Evolutionary conservation across 345 rosid genomes (phyloP), one percentile per base, ranked within the genome.

Genomic region (Clarkia xantiana): DNA sequence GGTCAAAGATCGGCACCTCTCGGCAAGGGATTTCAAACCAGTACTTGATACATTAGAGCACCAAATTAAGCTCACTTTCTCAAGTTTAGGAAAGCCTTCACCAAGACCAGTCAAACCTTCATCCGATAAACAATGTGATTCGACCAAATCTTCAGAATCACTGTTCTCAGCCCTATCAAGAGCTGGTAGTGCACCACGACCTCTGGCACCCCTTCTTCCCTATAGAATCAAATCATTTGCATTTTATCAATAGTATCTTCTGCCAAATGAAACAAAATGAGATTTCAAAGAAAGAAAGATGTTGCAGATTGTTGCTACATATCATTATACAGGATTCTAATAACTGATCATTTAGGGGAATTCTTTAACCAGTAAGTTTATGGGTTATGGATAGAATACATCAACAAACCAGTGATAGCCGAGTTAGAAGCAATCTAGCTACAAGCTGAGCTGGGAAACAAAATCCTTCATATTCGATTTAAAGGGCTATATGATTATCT

Each of bases 11-110:
- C 51, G 54, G 57, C 95, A 89, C 57, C 57, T 80, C 57, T 69
- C 62, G 42, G 86, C 83, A 61, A 89, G 67, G 55, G 80, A 78
- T 47, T 44, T 44, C 58, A 89, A 65, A 42, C 97, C 97, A 49
- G 40, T 20, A 65, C 80, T 80, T 43, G 97, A 68, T 59, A 89
- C 59, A 54, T 67, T 69, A 10, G 95, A 77, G 72, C 97, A 89
- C 87, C 94, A 89, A 14, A 89, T 72, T 51, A 89, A 59, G 79
- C 85, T 89, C 70, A 85, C 68, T 62, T 72, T 80, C 61, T 82
- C 90, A 17, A 79, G 75, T 60, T 47, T 72, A 14, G 79, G 71
- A 63, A 89, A 89, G 9, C 85, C 85, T 57, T 78, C 65, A 0
- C 79, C 85, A 41, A 89, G 72, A 4, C 70, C 78, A 18, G 65